Evolutionary conservation across 1,284 basidiomycete species (phyloP), one percentile per base, ranked within the genome.

Genomic region (Xanthoconium separans): DNA sequence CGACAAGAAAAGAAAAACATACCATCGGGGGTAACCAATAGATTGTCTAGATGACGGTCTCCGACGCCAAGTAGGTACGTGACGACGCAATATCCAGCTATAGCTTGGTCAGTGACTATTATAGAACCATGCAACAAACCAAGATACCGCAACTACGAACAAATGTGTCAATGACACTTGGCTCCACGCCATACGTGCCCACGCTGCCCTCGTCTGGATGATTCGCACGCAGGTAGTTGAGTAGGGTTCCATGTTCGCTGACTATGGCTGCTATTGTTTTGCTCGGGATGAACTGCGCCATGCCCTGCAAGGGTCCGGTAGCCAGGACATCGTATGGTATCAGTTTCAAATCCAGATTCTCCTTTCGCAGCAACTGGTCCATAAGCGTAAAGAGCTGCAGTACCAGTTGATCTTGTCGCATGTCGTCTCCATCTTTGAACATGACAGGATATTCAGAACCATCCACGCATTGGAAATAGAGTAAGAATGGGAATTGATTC

Each of bases 401-500:
- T 24, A 98, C 95, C 31, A 98, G 83, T 71, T 98, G 96, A 69
- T 98, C 96, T 70, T 99, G 97, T 20, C 96, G 87, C 78, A 99
- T 86, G 69, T 99, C 97, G 69, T 99, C 97, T 7, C 97, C 97
- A 61, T 98, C 95, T 73, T 99, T 99, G 80, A 98, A 98, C 59
- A 99, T 99, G 47, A 98, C 82, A 0, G 95, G 91, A 70, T 92
- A 99, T 66, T 94, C 89, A 34, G 79, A 78, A 7, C 87, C 82
- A 58, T 88, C 81, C 40, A 84, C 73, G 58, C 89, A 89, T 65
- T 93, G 87, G 69, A 98, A 96, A 73, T 91, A 93, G 12, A 99
- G 77, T 18, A 96, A 79, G 46, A 99, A 79, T 0, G 97, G 97
- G 60, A 89, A 93, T 50, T 98, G 85, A 65, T 96, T 98, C 41